A percentile compares a stretch with the other conserved stretches of the same genome.
Evolutionary conservation across 139 green algal genomes (phyloP).

Genomic region (Chlorella ohadii): DNA sequence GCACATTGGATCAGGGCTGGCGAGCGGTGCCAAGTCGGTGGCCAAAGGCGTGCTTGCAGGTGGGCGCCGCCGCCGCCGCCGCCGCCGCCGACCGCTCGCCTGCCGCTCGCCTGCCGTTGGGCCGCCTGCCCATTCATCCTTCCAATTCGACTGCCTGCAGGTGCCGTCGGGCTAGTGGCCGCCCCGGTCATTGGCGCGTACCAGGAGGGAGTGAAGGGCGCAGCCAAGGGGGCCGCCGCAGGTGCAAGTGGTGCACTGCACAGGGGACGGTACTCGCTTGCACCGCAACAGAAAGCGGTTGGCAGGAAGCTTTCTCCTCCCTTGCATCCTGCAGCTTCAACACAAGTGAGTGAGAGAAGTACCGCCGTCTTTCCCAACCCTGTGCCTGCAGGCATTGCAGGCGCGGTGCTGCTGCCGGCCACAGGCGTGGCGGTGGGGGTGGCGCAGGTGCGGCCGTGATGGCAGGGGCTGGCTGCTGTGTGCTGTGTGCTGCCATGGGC

Average conservation of each 20-base stretch:
- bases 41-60: conserved; percentile 59
- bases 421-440: conserved; percentile 74
- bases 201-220: conserved; percentile 74
- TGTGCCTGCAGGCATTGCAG: conserved; percentile 63
- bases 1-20: conserved; percentile 55
- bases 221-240: conserved; percentile 79
- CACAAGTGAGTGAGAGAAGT: too few species aligned
- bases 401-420: conserved; percentile 84
- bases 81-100: not conserved
- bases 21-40: conserved; percentile 52
- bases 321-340: not conserved
- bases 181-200: conserved; percentile 75
- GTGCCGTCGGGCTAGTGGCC: conserved; percentile 65
- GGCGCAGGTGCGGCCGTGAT: conserved; percentile 55
- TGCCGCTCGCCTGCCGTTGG: too few species aligned
- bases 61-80: not conserved
- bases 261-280: too few species aligned
- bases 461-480: too few species aligned
- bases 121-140: not conserved
- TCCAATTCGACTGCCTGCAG: not conserved
- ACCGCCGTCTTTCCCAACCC: too few species aligned
- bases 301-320: too few species aligned
- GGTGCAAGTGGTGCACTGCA: conserved; percentile 41
- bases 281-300: not conserved
- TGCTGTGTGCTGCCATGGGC: too few species aligned